Percentiles rank a stretch among this genome's conserved stretches.
These are phyloP conservation scores for Paracorniculantispora psalliotae DNA, from an alignment of 2,329 filamentous ascomycete species.

Conservation along the genomic window DNA sequence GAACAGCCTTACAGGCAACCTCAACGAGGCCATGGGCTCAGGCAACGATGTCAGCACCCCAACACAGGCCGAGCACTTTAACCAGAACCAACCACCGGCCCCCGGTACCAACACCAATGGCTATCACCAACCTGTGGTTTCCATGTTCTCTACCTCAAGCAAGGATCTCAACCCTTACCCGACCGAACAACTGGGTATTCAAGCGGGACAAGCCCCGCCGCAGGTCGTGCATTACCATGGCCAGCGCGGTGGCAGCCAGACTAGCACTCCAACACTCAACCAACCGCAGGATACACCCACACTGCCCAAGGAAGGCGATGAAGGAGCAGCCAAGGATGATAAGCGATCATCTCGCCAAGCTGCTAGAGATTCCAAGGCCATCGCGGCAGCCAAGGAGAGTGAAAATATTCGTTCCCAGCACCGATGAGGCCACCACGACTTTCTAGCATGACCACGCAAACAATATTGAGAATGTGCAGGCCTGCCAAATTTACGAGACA, in stretches of 20 bases:
- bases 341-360: neutral
- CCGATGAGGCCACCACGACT: neutral
- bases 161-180: constrained; percentile 65
- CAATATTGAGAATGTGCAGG: no score
- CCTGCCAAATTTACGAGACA: neutral
- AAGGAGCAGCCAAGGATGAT: constrained; percentile 23
- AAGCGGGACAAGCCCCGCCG: constrained; percentile 57
- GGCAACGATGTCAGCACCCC: constrained; percentile 56
- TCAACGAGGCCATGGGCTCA: constrained; percentile 46
- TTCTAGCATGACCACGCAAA: neutral
- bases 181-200: constrained; percentile 57
- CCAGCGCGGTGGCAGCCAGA: constrained; percentile 61
- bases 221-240: constrained; percentile 65
- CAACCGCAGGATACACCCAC: constrained; percentile 44
- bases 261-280: constrained; percentile 56
- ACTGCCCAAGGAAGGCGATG: constrained; percentile 45
- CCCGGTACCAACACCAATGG: constrained; percentile 49
- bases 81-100: constrained; percentile 42
- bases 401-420: constrained; percentile 6
- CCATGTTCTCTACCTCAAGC: constrained; percentile 65
- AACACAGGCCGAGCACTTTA: constrained; percentile 53
- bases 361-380: neutral
- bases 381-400: neutral
- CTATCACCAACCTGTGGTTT: constrained; percentile 64
- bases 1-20: constrained; percentile 59